A percentile compares a stretch with the other conserved stretches of the same genome.
phyloP scores from a whole-genome alignment of 805 yeast species.

The Ogataea nitratoaversa region DNA sequence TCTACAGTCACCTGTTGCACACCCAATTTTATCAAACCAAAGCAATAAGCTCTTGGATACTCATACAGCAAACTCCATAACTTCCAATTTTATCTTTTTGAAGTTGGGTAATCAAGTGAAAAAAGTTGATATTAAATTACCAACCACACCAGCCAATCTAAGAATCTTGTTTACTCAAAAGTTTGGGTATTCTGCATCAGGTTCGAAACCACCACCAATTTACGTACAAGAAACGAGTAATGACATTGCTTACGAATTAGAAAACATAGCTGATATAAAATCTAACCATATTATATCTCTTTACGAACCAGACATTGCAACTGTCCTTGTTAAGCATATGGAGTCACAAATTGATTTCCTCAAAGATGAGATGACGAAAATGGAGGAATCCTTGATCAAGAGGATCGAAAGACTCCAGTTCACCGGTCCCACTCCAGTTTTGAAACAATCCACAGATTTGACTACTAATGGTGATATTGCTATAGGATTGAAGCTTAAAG shows the following conservation, averaged over 20 bases:
- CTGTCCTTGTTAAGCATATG: constrained; percentile 21
- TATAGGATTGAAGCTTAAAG: background rate
- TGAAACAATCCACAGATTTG: background rate
- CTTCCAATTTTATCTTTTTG: constrained; percentile 36
- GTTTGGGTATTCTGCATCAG: constrained; percentile 71
- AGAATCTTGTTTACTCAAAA: constrained; percentile 79
- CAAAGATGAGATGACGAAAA: constrained; percentile 23
- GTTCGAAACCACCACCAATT: constrained; percentile 64
- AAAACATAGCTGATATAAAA: constrained; percentile 61
- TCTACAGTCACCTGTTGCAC: too few relatives aligned
- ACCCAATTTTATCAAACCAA: too few relatives aligned
- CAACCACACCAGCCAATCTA: constrained; percentile 48
- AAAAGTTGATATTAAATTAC: constrained; percentile 43
- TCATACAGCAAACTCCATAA: background rate
- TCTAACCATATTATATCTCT: constrained; percentile 59
- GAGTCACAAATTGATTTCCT: constrained; percentile 25
- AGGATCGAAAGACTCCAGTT: constrained; percentile 23
- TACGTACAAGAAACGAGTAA: constrained; percentile 60
- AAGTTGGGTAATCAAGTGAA: constrained; percentile 51
- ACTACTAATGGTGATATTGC: background rate
- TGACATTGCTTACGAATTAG: constrained; percentile 73
- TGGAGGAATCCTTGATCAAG: constrained; percentile 23
- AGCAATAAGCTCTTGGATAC: background rate
- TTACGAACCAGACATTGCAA: constrained; percentile 39
- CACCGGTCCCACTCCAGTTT: background rate